Percentiles rank a stretch among this genome's conserved stretches.
These are phyloP conservation scores for Plasmodium blacklocki DNA, from an alignment of 169 alveolate genomes.

Conservation along the genomic window DNA sequence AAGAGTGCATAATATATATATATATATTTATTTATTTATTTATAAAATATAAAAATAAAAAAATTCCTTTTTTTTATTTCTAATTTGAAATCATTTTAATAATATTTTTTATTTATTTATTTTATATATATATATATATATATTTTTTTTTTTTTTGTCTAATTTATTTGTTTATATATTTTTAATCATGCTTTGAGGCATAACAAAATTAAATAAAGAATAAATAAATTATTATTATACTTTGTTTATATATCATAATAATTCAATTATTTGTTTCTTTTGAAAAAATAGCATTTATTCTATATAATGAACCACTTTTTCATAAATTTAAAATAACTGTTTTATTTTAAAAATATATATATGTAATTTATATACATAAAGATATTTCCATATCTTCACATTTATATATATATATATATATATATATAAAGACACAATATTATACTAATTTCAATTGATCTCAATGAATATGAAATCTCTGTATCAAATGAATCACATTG, in stretches of 20 bases:
- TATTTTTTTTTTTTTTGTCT: too few species aligned
- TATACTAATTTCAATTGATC: too few species aligned
- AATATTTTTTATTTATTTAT: conserved; percentile 14
- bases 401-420: conserved; percentile 19
- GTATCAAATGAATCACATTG: conserved; percentile 39
- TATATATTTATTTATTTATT: neutral
- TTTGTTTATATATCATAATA: neutral
- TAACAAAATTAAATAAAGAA: conserved; percentile 49
- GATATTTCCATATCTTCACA: neutral
- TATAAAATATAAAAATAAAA: neutral
- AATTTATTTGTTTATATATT: neutral
- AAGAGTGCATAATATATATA: neutral
- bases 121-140: neutral
- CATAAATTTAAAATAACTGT: too few species aligned
- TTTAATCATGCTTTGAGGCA: conserved; percentile 53
- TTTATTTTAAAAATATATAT: conserved; percentile 6
- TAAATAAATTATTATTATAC: conserved; percentile 8
- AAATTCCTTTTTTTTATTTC: conserved; percentile 43
- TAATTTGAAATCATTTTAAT: conserved; percentile 22
- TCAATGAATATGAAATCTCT: conserved; percentile 33
- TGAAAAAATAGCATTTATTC: conserved; percentile 4
- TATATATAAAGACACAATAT: too few species aligned
- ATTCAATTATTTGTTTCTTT: conserved; percentile 25
- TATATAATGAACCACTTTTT: too few species aligned
- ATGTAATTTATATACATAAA: conserved; percentile 1